Conservation (phyloP, 352 stramenopile genomes). For the Globisporangium recalcitrans region DNA sequence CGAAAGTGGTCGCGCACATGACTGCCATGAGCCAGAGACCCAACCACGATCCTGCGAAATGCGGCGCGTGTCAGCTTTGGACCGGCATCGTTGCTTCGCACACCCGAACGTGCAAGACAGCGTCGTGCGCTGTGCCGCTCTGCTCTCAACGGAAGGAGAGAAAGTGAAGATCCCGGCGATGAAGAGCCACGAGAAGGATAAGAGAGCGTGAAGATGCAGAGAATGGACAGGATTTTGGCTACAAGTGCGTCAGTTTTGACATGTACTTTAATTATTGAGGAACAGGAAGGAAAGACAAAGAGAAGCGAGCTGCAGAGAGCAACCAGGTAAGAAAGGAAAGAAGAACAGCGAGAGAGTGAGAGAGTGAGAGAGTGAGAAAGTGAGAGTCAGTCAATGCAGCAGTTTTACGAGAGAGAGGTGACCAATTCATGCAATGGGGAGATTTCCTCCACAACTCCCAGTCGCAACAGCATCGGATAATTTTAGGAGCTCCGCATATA, state of each 20-base stretch:
- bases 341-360: too few relatives aligned
- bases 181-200: background rate
- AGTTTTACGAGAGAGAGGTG: background rate
- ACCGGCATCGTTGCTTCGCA: slow-evolving; percentile 34
- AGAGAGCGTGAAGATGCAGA: background rate
- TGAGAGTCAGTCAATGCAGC: background rate
- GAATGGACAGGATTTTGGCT: background rate
- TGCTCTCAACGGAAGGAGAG: slow-evolving; percentile 22
- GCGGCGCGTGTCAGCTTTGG: slow-evolving; percentile 63
- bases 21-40: slow-evolving; percentile 18
- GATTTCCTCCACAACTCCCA: background rate
- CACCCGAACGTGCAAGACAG: slow-evolving; percentile 17
- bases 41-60: slow-evolving; percentile 28
- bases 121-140: slow-evolving; percentile 35
- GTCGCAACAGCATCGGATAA: background rate
- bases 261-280: slow-evolving; percentile 14
- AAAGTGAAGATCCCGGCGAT: background rate
- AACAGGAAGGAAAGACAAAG: background rate
- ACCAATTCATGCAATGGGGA: background rate
- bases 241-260: slow-evolving; percentile 10
- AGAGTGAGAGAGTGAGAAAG: too few relatives aligned
- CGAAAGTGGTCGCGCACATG: slow-evolving; percentile 43
- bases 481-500: background rate
- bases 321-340: background rate
- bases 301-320: background rate